Evolutionary conservation across 2,329 filamentous ascomycete genomes (phyloP), one percentile per base, ranked within the genome.

Genomic region (Metarhizium guizhouense): DNA sequence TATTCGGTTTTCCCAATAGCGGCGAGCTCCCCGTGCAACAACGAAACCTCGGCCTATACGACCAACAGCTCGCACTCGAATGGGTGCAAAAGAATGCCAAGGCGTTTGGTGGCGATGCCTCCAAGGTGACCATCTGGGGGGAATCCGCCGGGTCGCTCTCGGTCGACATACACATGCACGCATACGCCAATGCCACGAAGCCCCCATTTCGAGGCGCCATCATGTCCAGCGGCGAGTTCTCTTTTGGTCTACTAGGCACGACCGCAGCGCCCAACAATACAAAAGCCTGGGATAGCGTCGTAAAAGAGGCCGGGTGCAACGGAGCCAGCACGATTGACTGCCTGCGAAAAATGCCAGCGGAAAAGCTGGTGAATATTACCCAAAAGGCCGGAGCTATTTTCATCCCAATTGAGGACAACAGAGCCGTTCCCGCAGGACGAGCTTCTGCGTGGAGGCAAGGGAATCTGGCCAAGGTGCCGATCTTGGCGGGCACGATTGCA

Each of bases 141-240:
- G 55, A 67, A 54, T 67, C 66, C 2, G 64, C 65, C 0, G 65
- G 64, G 4, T 55, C 66, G 34, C 51, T 73, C 57, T 74, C 71
- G 11, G 58, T 65, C 3, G 66, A 68, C 40, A 42, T 61, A 0
- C 63, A 66, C 30, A 48, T 66, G 40, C 63, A 64, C 52, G 54
- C 56, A 30, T 63, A 63, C 51, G 59, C 57, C 7, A 47, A 55
- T 14, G 49, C 43, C 14, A 6, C 53, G 0, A 55, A 59, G 3
- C 59, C 57, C 4, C 62, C 62, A 0, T 69, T 68, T 38, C 64
- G 60, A 3, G 66, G 53, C 1, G 65, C 58, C 2, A 63, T 64
- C 59, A 61, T 64, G 58, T 65, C 59, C n/a, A 67, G 64, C 51
- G 66, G 67, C 2, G 64, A 69, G 40, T 61, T 59, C 54, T 65